A percentile compares a stretch with the other conserved stretches of the same genome.
Conservation (phyloP, 768 basidiomycete genomes). For the Amanita fuliginea region DNA sequence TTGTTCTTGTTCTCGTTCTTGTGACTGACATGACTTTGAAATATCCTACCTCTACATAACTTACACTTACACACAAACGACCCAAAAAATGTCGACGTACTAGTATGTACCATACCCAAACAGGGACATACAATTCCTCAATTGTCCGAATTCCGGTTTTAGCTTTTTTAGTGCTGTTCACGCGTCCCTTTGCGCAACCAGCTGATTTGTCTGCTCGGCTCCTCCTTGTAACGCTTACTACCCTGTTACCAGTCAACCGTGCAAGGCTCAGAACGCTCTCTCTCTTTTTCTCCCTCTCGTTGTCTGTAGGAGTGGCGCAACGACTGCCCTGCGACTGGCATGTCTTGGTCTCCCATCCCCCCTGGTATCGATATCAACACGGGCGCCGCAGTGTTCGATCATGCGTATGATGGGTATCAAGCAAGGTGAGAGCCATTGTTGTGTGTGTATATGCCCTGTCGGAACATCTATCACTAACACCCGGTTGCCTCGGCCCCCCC, state of each 20-base stretch:
- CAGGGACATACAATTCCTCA: too few species aligned
- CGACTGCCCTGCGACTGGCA: too few species aligned
- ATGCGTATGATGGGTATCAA: conserved; percentile 18
- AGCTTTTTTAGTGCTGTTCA: too few species aligned
- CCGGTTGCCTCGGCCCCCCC: background rate
- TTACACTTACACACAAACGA: background rate
- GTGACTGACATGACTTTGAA: background rate
- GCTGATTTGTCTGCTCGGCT: too few species aligned
- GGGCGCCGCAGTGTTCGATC: conserved; percentile 15
- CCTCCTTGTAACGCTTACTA: too few species aligned
- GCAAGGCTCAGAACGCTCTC: too few species aligned
- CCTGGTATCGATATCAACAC: conserved; percentile 11
- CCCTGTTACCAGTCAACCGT: too few species aligned
- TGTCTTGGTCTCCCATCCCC: conserved; percentile 15
- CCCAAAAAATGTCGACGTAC: background rate
- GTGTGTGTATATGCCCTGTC: background rate
- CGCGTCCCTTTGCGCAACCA: too few species aligned
- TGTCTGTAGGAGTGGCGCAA: too few species aligned
- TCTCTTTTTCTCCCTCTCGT: too few species aligned
- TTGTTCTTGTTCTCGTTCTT: background rate
- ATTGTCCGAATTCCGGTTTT: too few species aligned
- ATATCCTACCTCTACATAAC: background rate
- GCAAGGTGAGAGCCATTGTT: conserved; percentile 9
- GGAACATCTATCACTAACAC: background rate
- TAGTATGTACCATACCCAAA: background rate